Evolutionary conservation across 495 filamentous ascomycete genomes (phyloP), one percentile per base, ranked within the genome.

Genomic region (Gamarada debralockiae): DNA sequence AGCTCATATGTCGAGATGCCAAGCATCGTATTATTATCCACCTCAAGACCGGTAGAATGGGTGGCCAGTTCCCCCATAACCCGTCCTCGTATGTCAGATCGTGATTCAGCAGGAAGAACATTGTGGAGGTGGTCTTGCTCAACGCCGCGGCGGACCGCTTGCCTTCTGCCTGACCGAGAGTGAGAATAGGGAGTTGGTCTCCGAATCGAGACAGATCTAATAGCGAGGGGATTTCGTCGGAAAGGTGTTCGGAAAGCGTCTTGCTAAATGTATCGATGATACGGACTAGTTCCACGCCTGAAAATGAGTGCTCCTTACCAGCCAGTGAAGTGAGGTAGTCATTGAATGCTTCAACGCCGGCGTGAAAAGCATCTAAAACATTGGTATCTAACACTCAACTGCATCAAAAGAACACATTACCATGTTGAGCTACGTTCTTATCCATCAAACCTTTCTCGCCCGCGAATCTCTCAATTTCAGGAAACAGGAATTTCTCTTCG

Each of bases 201-300:
- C 60, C 62, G 39, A 60, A 65, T 45, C 50, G 27, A 27, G 58
- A 56, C 46, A 72, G 57, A 18, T 47, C 45, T 5, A 66, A n/a
- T 3, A 75, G 44, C 0, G 65, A 65, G 6, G 62, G 59, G 24
- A 74, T 71, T 58, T 77, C 74, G 15, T 74, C 70, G 7, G 52
- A 40, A 6, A 79, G 59, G 58, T 79, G 74, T 33, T 56, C 38
- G 31, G 36, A 56, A 27, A 79, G 53, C 7, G 54, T 27, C 3
- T 46, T 33, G 5, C 67, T 71, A 55, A 79, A 77, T 7, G 4
- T 52, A 37, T 76, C 70, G 45, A 77, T 66, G 31, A 77, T 52
- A 15, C 39, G 60, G 25, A 62, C 57, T 2, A 76, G 50, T 48
- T 60, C 59, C 29, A 52, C 33, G n/a, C 71, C 72, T 9, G 69